These are phyloP conservation scores for Xanthoconium purpureum DNA, from an alignment of 768 basidiomycete genomes.

Conservation along the genomic window DNA sequence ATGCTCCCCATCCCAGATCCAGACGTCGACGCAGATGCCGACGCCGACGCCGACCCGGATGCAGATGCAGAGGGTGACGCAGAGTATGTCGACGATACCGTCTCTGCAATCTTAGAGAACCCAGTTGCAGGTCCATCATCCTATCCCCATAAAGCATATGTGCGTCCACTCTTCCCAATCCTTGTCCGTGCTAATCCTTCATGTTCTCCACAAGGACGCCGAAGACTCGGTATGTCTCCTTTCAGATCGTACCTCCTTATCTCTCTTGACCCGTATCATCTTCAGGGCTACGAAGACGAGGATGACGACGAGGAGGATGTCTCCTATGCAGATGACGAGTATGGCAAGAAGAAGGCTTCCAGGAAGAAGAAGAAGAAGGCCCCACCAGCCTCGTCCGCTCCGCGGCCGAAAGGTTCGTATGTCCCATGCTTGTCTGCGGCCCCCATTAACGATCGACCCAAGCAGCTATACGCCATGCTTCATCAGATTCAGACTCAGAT, in stretches of 20 bases:
- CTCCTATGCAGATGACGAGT: slow-evolving; percentile 77
- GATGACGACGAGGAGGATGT: slow-evolving; percentile 63
- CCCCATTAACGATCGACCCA: slow-evolving; percentile 13
- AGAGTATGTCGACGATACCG: slow-evolving; percentile 38
- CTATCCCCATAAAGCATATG: slow-evolving; percentile 57
- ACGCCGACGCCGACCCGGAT: slow-evolving; percentile 55
- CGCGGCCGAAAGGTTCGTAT: slow-evolving; percentile 57
- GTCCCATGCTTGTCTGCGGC: slow-evolving; percentile 12
- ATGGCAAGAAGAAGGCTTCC: slow-evolving; percentile 62
- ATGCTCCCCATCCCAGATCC: slow-evolving; percentile 22
- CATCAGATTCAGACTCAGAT: slow-evolving; percentile 82
- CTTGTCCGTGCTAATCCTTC: not conserved
- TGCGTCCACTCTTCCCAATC: slow-evolving; percentile 35
- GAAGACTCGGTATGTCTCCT: slow-evolving; percentile 32
- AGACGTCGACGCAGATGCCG: slow-evolving; percentile 55
- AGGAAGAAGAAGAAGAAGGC: slow-evolving; percentile 64
- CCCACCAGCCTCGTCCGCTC: slow-evolving; percentile 38
- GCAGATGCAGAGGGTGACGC: slow-evolving; percentile 42
- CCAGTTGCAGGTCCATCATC: slow-evolving; percentile 39
- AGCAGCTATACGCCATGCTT: slow-evolving; percentile 53
- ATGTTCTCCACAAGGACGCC: slow-evolving; percentile 19
- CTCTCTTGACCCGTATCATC: slow-evolving; percentile 38
- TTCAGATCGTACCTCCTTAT: slow-evolving; percentile 6
- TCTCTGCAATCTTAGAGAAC: slow-evolving; percentile 36
- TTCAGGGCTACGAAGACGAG: slow-evolving; percentile 62